Conservation (phyloP, 2,329 filamentous ascomycete species). For the Fusarium anguioides region DNA sequence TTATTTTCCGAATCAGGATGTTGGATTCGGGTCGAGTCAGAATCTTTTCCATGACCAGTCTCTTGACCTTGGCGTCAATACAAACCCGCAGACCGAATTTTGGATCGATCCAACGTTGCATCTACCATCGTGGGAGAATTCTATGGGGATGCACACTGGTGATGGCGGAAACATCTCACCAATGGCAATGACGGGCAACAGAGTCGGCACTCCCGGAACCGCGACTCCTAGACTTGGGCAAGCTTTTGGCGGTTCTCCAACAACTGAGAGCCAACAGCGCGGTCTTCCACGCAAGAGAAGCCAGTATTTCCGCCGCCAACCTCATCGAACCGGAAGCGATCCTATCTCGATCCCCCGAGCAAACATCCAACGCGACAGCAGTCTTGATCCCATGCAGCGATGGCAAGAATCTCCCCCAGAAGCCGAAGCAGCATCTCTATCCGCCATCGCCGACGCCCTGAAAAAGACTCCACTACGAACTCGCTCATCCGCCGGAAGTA, state of each 20-base stretch:
- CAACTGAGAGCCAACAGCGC: neutral
- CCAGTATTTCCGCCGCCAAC: slow-evolving; percentile 15
- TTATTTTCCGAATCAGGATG: neutral
- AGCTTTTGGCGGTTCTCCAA: neutral
- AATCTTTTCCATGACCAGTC: neutral
- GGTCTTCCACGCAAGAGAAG: slow-evolving; percentile 23
- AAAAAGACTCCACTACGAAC: slow-evolving; percentile 8
- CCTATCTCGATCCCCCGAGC: slow-evolving; percentile 18
- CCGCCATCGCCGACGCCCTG: slow-evolving; percentile 34
- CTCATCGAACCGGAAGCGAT: neutral
- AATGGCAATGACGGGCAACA: neutral
- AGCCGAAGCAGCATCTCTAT: slow-evolving; percentile 36
- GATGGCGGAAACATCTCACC: neutral
- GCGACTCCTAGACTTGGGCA: neutral
- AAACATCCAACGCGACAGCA: neutral
- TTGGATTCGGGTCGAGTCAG: neutral
- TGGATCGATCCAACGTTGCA: neutral
- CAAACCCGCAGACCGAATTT: neutral
- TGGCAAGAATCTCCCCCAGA: slow-evolving; percentile 43
- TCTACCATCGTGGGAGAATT: neutral
- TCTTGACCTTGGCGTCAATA: neutral
- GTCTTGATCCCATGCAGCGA: slow-evolving; percentile 34
- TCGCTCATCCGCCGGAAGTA: slow-evolving; percentile 25
- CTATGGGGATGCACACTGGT: neutral
- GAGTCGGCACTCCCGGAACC: neutral